Evolutionary conservation across 768 basidiomycete genomes (phyloP).

Genomic region (Suillus alpinus): DNA sequence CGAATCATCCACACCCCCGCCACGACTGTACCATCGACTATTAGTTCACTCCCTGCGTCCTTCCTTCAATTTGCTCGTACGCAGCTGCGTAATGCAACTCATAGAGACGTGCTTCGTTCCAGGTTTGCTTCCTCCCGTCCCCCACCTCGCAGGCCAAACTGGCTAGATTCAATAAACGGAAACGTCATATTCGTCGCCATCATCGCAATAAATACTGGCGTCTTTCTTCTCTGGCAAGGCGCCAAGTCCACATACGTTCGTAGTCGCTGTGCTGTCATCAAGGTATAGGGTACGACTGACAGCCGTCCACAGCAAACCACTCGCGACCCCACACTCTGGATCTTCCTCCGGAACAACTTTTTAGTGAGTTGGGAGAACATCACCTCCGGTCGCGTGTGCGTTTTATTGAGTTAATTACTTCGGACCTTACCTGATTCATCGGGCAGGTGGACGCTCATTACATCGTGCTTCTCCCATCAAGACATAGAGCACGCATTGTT

Average conservation of each 20-base stretch:
- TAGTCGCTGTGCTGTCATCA: conserved; percentile 20
- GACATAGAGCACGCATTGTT: conserved; percentile 61
- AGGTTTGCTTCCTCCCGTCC: conserved; percentile 13
- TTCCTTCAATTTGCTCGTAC: conserved; percentile 19
- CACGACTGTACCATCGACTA: background rate
- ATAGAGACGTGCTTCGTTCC: conserved; percentile 14
- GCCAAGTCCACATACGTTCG: conserved; percentile 30
- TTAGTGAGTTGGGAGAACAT: conserved; percentile 59
- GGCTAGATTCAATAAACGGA: conserved; percentile 52
- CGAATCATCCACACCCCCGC: background rate
- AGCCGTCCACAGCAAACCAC: conserved; percentile 31
- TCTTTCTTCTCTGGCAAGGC: conserved; percentile 60
- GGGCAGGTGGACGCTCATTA: conserved; percentile 71
- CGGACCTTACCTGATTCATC: conserved; percentile 6
- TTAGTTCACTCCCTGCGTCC: conserved; percentile 4
- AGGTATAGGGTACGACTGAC: conserved; percentile 1
- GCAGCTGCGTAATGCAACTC: conserved; percentile 18
- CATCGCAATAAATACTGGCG: conserved; percentile 57
- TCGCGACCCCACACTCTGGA: conserved; percentile 35
- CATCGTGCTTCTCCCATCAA: conserved; percentile 69
- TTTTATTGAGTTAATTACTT: conserved; percentile 10
- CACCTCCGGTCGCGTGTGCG: conserved; percentile 61
- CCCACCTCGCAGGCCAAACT: conserved; percentile 20
- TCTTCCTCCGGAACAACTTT: conserved; percentile 66
- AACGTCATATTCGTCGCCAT: conserved; percentile 60